Evolutionary conservation across 2,329 filamentous ascomycete species (phyloP).

Genomic region (Apiospora phragmitis): DNA sequence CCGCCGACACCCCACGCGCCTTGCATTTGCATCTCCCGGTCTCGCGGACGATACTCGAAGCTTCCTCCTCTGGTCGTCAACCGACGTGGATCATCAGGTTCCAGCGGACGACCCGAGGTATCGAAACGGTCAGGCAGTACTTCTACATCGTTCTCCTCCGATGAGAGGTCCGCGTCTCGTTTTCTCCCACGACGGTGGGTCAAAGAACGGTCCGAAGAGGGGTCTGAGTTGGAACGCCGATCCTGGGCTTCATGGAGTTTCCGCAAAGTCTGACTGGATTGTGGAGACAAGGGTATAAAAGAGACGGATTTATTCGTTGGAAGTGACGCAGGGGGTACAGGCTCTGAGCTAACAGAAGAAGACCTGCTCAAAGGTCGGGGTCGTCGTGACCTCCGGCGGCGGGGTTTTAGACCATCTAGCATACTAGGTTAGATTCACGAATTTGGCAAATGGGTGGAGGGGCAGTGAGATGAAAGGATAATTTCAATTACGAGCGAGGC

Average conservation of each 20-base stretch:
- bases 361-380: neutral
- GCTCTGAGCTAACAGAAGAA: neutral
- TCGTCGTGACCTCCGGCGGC: constrained; percentile 2
- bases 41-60: constrained; percentile 24
- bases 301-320: constrained; percentile 24
- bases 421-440: neutral
- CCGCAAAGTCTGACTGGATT: constrained; percentile 30
- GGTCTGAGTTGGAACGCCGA: constrained; percentile 14
- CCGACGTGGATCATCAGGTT: constrained; percentile 9
- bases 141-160: constrained; percentile 27
- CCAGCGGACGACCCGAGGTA: constrained; percentile 24
- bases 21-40: constrained; percentile 11
- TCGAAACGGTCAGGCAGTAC: constrained; percentile 34
- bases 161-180: constrained; percentile 10
- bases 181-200: constrained; percentile 9
- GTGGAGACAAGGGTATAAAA: constrained; percentile 31
- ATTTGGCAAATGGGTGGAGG: neutral
- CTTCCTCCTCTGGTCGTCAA: constrained; percentile 19
- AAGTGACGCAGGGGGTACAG: constrained; percentile 11
- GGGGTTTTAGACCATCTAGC: constrained; percentile 9
- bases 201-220: constrained; percentile 12
- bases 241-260: constrained; percentile 22
- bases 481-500: neutral
- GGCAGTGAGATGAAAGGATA: neutral
- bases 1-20: constrained; percentile 16